phyloP scores from a whole-genome alignment of 2,329 filamentous ascomycete genomes.

The Microascus cirrosus region DNA sequence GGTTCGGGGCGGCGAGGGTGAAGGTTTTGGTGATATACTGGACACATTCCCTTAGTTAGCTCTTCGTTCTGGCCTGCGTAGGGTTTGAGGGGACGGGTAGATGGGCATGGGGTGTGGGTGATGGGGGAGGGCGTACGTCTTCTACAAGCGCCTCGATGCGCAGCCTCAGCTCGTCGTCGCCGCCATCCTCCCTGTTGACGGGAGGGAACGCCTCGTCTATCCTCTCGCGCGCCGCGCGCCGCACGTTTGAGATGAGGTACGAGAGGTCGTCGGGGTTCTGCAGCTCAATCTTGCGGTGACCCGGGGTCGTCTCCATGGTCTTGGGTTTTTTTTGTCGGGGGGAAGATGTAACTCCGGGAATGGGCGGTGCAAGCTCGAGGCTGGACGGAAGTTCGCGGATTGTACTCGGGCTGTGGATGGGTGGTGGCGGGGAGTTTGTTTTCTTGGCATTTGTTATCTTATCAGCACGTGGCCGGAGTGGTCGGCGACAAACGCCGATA shows the following conservation, averaged over 20 bases:
- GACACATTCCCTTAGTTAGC: neutral
- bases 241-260: constrained; percentile 59
- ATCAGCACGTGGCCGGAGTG: neutral
- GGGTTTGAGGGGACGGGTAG: neutral
- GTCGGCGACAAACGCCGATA: neutral
- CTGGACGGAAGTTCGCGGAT: neutral
- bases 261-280: constrained; percentile 64
- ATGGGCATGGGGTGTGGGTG: neutral
- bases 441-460: neutral
- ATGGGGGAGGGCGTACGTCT: constrained; percentile 27
- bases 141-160: constrained; percentile 49
- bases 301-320: constrained; percentile 23
- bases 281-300: constrained; percentile 67
- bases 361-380: neutral
- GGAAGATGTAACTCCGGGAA: no score
- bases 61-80: neutral
- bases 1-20: constrained; percentile 44
- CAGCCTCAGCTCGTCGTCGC: constrained; percentile 41
- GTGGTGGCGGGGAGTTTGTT: neutral
- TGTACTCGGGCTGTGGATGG: neutral
- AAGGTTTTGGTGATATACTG: constrained; percentile 55
- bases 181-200: constrained; percentile 31
- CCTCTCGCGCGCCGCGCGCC: constrained; percentile 54
- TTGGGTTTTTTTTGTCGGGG: neutral
- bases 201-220: constrained; percentile 59